phyloP scores from a whole-genome alignment of 208 protist genomes.

The Trypanosoma conorhini region DNA sequence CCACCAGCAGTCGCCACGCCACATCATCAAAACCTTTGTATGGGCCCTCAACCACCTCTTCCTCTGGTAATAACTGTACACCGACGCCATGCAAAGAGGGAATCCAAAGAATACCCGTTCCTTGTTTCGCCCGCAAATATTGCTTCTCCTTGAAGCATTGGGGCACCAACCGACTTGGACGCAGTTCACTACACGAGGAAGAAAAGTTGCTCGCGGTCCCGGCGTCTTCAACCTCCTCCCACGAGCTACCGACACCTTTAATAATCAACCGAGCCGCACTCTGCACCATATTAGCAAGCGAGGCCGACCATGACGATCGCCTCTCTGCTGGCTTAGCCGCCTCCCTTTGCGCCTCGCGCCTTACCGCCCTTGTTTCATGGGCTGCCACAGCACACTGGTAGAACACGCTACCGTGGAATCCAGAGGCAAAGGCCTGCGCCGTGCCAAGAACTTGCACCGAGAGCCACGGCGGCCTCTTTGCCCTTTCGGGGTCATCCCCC shows the following conservation, averaged over 20 bases:
- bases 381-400: slow-evolving; percentile 16
- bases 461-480: slow-evolving; percentile 23
- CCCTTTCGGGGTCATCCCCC: neutral
- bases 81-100: slow-evolving; percentile 11
- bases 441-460: slow-evolving; percentile 46
- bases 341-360: neutral
- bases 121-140: neutral
- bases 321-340: neutral
- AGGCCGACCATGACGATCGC: neutral
- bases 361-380: neutral
- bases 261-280: neutral
- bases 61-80: slow-evolving; percentile 11
- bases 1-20: slow-evolving; percentile 18
- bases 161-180: neutral
- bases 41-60: neutral
- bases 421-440: slow-evolving; percentile 42
- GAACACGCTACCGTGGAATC: slow-evolving; percentile 40
- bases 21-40: slow-evolving; percentile 3
- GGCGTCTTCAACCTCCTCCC: neutral
- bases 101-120: slow-evolving; percentile 10
- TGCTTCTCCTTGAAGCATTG: neutral
- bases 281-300: slow-evolving; percentile 8
- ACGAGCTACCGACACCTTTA: neutral
- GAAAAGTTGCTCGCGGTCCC: neutral
- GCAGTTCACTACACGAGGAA: neutral